Evolutionary conservation across 192 early-diverging fungal genomes (phyloP).

Genomic region (Mortierella antarctica): DNA sequence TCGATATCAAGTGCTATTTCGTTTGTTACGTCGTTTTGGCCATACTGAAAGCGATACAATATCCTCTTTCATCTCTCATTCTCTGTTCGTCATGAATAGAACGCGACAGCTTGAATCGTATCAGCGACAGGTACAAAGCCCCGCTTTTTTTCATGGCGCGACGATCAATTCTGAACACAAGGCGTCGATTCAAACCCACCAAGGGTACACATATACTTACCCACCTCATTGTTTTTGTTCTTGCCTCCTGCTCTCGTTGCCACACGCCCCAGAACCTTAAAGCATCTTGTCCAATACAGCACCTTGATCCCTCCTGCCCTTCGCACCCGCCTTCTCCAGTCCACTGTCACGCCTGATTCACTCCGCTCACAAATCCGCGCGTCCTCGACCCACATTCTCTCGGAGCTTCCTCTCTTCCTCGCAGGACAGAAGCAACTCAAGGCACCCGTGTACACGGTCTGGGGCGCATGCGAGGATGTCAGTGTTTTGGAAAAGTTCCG

Average conservation of each 20-base stretch:
- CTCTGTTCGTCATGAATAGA: slow-evolving; percentile 33
- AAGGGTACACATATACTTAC: background rate
- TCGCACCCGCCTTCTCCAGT: slow-evolving; percentile 52
- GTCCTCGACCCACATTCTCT: slow-evolving; percentile 54
- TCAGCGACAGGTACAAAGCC: slow-evolving; percentile 60
- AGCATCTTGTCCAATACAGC: slow-evolving; percentile 67
- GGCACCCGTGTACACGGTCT: slow-evolving; percentile 69
- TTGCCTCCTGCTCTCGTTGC: background rate
- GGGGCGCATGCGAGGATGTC: slow-evolving; percentile 73
- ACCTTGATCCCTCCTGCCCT: slow-evolving; percentile 60
- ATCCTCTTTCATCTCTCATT: background rate
- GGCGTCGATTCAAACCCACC: too few species aligned
- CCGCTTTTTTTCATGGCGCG: background rate
- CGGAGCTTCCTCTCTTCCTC: slow-evolving; percentile 63
- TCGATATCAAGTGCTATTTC: background rate
- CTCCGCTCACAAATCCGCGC: slow-evolving; percentile 58
- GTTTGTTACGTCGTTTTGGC: background rate
- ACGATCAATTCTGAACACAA: too few species aligned
- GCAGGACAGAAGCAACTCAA: slow-evolving; percentile 56
- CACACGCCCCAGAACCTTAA: slow-evolving; percentile 55
- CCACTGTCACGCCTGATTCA: slow-evolving; percentile 47
- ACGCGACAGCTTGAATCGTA: slow-evolving; percentile 59
- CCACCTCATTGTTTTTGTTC: background rate
- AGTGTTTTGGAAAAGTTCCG: slow-evolving; percentile 67
- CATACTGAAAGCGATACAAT: background rate